Evolutionary conservation across 345 rosid species (phyloP).

Genomic region (Cardamine resedifolia): DNA sequence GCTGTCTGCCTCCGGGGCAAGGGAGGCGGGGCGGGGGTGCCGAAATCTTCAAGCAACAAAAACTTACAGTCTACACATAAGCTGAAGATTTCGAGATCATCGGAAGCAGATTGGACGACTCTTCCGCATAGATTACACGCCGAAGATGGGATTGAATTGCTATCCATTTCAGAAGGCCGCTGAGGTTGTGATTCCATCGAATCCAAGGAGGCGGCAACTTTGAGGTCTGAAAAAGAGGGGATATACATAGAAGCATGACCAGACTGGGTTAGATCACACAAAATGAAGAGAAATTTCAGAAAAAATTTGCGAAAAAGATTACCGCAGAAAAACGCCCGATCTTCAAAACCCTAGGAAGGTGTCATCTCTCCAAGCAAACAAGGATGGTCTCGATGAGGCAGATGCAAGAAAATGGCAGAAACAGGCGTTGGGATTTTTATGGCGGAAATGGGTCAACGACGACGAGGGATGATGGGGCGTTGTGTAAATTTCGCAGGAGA

Average conservation of each 20-base stretch:
- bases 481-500: constrained; percentile 6
- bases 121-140: constrained; percentile 62
- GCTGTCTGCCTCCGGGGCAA: constrained; percentile 39
- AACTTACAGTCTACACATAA: constrained; percentile 84
- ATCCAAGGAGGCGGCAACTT: constrained; percentile 24
- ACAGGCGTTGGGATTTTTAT: neutral
- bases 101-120: constrained; percentile 44
- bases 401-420: constrained; percentile 13
- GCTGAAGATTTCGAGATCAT: constrained; percentile 46
- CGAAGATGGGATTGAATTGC: constrained; percentile 37
- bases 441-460: constrained; percentile 31
- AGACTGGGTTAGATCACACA: neutral
- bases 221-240: constrained; percentile 22
- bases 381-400: constrained; percentile 11
- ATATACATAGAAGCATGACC: neutral
- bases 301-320: neutral
- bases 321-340: constrained; percentile 7
- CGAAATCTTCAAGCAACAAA: constrained; percentile 66
- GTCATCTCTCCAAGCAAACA: constrained; percentile 7
- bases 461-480: neutral
- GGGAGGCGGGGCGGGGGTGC: constrained; percentile 47
- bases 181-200: constrained; percentile 48
- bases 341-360: neutral
- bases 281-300: neutral
- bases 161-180: constrained; percentile 22